phyloP scores from a whole-genome alignment of 331 rosid genomes.

The Ulmus americana region DNA sequence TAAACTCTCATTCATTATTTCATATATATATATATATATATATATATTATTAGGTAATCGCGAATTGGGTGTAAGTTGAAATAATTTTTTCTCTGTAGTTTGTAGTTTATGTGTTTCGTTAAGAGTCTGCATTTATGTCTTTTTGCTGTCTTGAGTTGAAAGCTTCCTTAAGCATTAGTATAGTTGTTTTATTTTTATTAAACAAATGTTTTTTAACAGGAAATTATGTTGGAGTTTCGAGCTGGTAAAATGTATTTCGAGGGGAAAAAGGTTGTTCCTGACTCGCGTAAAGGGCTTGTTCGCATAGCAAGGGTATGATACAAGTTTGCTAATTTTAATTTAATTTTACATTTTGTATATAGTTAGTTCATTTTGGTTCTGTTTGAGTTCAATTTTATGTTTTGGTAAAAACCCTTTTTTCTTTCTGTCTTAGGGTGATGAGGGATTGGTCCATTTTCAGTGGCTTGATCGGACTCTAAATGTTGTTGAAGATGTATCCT shows the following conservation, averaged over 20 bases:
- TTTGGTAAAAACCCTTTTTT: constrained; percentile 11
- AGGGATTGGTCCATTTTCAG: constrained; percentile 83
- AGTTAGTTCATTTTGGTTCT: background rate
- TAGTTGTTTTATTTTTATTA: background rate
- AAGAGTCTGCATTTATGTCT: background rate
- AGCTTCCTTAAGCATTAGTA: background rate
- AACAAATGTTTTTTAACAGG: constrained; percentile 40
- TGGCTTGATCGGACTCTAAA: constrained; percentile 82
- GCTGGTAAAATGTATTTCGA: constrained; percentile 82
- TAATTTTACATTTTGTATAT: background rate
- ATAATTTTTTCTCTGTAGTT: too few species aligned
- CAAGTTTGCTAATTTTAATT: background rate
- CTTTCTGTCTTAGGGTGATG: constrained; percentile 64
- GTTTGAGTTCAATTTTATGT: background rate
- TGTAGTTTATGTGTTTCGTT: background rate
- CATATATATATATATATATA: background rate
- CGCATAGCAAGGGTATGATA: constrained; percentile 69
- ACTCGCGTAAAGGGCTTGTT: constrained; percentile 77
- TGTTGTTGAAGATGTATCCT: constrained; percentile 92
- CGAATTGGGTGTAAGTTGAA: background rate
- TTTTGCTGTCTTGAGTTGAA: background rate
- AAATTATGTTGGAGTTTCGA: constrained; percentile 74
- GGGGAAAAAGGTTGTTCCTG: constrained; percentile 72
- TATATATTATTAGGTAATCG: background rate
- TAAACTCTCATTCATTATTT: background rate